phyloP scores from a whole-genome alignment of 2,329 filamentous ascomycete genomes.

The Alternaria ventricosa region DNA sequence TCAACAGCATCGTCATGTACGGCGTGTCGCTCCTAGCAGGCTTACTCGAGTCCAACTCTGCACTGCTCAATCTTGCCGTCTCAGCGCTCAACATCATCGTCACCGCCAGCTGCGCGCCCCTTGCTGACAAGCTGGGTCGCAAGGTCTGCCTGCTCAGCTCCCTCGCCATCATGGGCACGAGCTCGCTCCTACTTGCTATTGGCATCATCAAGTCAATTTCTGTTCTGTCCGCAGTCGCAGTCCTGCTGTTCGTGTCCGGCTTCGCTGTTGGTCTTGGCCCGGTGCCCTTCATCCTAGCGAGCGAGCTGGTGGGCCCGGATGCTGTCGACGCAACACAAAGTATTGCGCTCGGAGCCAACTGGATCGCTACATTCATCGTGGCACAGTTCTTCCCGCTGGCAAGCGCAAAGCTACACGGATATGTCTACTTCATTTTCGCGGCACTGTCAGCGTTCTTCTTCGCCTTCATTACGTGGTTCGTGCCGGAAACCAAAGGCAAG shows the following conservation, averaged over 20 bases:
- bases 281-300: constrained; percentile 91
- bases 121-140: constrained; percentile 86
- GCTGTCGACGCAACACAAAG: constrained; percentile 91
- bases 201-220: constrained; percentile 78
- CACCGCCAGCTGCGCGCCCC: constrained; percentile 79
- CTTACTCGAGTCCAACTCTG: constrained; percentile 81
- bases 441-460: constrained; percentile 72
- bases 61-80: constrained; percentile 84
- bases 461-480: constrained; percentile 72
- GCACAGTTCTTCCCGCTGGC: constrained; percentile 94
- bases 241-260: constrained; percentile 84
- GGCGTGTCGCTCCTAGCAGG: constrained; percentile 86
- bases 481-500: constrained; percentile 91
- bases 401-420: constrained; percentile 78
- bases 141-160: constrained; percentile 84
- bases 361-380: constrained; percentile 87
- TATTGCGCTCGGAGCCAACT: constrained; percentile 86
- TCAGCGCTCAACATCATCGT: constrained; percentile 85
- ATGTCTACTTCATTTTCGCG: constrained; percentile 92
- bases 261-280: constrained; percentile 92
- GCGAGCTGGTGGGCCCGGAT: constrained; percentile 87
- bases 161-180: constrained; percentile 82
- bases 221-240: constrained; percentile 78
- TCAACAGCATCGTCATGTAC: constrained; percentile 99
- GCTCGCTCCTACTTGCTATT: constrained; percentile 77